phyloP scores from a whole-genome alignment of 352 stramenopile genomes.

The Phytopythium oedochilum region DNA sequence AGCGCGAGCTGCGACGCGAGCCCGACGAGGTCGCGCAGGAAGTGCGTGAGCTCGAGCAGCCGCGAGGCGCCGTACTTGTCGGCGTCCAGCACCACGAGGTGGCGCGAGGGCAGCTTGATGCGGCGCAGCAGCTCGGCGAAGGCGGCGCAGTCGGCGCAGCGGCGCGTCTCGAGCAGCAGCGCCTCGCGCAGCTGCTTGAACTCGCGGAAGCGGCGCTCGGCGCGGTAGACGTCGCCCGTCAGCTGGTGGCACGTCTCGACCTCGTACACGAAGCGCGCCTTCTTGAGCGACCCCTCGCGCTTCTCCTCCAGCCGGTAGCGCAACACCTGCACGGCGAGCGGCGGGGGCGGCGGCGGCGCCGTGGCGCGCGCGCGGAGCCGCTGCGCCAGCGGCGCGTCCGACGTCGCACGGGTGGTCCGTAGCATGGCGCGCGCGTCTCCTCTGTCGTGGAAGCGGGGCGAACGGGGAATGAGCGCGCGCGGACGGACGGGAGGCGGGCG shows the following conservation, averaged over 20 bases:
- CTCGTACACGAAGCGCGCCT: conserved; percentile 68
- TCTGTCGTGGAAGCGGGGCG: too few relatives aligned
- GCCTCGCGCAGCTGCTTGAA: conserved; percentile 65
- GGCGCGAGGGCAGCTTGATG: conserved; percentile 38
- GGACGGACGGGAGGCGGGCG: too few relatives aligned
- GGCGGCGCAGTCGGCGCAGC: conserved; percentile 35
- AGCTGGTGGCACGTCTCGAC: conserved; percentile 65
- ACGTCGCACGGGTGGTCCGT: not conserved
- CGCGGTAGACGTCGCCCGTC: conserved; percentile 50
- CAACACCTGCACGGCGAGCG: conserved; percentile 52
- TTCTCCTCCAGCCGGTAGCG: conserved; percentile 57
- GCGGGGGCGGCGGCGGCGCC: conserved; percentile 6
- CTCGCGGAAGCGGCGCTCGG: conserved; percentile 54
- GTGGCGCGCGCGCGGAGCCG: conserved; percentile 1
- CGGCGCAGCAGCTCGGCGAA: conserved; percentile 53
- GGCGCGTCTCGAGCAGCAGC: conserved; percentile 48
- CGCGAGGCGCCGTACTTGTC: conserved; percentile 55
- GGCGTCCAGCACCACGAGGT: conserved; percentile 48
- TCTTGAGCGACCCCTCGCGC: conserved; percentile 34
- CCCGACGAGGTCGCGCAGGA: conserved; percentile 48
- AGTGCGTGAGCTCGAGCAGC: conserved; percentile 59
- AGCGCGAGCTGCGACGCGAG: conserved; percentile 33
- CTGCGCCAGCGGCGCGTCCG: conserved; percentile 1
- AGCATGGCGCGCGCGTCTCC: not conserved
- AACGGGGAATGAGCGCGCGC: not conserved